These are phyloP conservation scores for Wickerhamomyces xylosicus DNA, from an alignment of 805 yeast species.

Conservation along the genomic window DNA sequence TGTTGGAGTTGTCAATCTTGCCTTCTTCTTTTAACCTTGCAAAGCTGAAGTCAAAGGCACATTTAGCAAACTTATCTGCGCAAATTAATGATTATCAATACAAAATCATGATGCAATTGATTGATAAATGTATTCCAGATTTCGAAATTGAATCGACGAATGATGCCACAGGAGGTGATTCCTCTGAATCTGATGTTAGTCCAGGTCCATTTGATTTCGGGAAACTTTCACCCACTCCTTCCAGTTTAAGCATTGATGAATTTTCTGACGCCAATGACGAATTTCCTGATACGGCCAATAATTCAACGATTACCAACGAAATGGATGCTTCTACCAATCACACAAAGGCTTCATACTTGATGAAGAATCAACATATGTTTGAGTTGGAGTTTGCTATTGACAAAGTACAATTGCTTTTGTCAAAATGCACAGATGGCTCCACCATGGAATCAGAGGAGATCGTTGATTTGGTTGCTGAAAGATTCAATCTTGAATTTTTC, in stretches of 20 bases:
- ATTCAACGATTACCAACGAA: background rate
- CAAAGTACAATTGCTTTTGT: conserved; percentile 47
- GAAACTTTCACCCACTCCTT: background rate
- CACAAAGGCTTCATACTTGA: background rate
- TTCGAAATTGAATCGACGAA: conserved; percentile 8
- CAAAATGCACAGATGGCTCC: conserved; percentile 54
- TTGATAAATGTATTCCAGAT: conserved; percentile 59
- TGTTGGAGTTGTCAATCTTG: conserved; percentile 74
- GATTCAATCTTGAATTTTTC: conserved; percentile 47
- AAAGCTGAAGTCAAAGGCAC: conserved; percentile 61
- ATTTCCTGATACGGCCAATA: background rate
- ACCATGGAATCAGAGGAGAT: conserved; percentile 56
- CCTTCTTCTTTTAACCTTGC: conserved; percentile 74
- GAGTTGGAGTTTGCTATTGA: conserved; percentile 69
- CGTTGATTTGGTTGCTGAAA: conserved; percentile 63
- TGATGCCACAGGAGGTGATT: conserved; percentile 11
- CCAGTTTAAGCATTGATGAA: conserved; percentile 8
- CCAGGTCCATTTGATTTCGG: conserved; percentile 11
- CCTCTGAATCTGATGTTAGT: conserved; percentile 21
- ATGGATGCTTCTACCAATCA: background rate
- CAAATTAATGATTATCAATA: conserved; percentile 84
- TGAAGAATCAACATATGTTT: conserved; percentile 44
- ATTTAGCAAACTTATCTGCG: conserved; percentile 61
- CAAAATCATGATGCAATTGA: conserved; percentile 70
- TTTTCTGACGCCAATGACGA: conserved; percentile 3